Percentiles rank a stretch among this genome's conserved stretches.
phyloP scores from a whole-genome alignment of 257 asterid genomes.

The Hygrophila difformis region DNA sequence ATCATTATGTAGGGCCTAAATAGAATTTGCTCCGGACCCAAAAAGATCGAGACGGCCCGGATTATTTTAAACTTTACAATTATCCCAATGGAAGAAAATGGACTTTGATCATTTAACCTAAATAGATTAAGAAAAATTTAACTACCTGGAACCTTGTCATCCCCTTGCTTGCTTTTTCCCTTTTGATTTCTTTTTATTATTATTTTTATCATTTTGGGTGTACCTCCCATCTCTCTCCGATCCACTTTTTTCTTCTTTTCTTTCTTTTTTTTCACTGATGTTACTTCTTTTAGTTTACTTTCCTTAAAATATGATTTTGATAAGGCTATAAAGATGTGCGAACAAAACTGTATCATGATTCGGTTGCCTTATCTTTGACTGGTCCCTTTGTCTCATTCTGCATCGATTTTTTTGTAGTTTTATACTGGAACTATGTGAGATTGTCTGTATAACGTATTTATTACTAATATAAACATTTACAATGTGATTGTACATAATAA shows the following conservation, averaged over 20 bases:
- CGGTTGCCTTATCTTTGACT: constrained; percentile 53
- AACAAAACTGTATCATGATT: constrained; percentile 34
- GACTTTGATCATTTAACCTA: constrained; percentile 25
- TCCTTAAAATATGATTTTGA: constrained; percentile 49
- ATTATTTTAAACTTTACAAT: constrained; percentile 15
- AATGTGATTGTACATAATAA: too few relatives aligned
- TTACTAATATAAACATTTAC: too few relatives aligned
- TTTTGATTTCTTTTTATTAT: constrained; percentile 11
- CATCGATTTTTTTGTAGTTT: too few relatives aligned
- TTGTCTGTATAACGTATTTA: too few relatives aligned
- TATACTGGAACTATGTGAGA: too few relatives aligned
- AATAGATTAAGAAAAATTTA: constrained; percentile 13
- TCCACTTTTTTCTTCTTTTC: constrained; percentile 33
- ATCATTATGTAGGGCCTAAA: too few relatives aligned
- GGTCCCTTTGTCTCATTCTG: constrained; percentile 24
- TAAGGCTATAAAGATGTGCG: constrained; percentile 19
- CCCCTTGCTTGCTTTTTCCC: constrained; percentile 2
- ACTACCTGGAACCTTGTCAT: constrained; percentile 35
- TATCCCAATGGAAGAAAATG: constrained; percentile 21
- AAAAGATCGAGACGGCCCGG: neutral
- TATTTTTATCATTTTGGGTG: too few relatives aligned
- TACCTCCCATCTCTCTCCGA: too few relatives aligned
- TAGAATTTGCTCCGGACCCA: constrained; percentile 18
- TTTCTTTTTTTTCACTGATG: too few relatives aligned
- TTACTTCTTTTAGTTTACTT: constrained; percentile 23